phyloP scores from a whole-genome alignment of 805 yeast species.

The Kazachstania kunashirensis region DNA sequence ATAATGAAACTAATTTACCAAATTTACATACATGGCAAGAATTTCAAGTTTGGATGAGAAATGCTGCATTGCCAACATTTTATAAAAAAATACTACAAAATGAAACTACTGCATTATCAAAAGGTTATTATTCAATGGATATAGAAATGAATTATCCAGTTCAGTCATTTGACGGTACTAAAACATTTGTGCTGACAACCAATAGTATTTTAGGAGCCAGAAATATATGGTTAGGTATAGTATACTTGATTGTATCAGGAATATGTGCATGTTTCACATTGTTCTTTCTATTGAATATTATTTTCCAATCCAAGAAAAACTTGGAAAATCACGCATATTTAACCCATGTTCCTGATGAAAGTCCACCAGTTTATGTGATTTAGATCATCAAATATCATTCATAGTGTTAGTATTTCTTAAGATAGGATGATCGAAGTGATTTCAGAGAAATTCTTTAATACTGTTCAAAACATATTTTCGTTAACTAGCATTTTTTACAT shows the following conservation, averaged over 20 bases:
- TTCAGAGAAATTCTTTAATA: too few species aligned
- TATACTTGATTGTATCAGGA: slow-evolving; percentile 80
- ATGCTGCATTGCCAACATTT: slow-evolving; percentile 87
- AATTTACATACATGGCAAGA: slow-evolving; percentile 57
- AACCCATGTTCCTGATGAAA: slow-evolving; percentile 20
- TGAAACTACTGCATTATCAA: slow-evolving; percentile 41
- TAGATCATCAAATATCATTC: too few species aligned
- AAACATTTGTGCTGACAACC: slow-evolving; percentile 71
- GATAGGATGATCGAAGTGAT: too few species aligned
- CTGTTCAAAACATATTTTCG: too few species aligned
- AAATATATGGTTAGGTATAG: slow-evolving; percentile 71
- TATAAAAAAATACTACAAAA: slow-evolving; percentile 73
- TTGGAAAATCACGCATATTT: slow-evolving; percentile 67
- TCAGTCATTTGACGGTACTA: slow-evolving; percentile 72
- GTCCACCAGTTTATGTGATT: too few species aligned
- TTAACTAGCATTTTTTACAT: too few species aligned
- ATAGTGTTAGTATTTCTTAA: too few species aligned
- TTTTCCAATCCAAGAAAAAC: slow-evolving; percentile 70
- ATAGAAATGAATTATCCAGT: slow-evolving; percentile 79
- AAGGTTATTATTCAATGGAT: slow-evolving; percentile 62
- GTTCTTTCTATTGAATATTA: slow-evolving; percentile 67
- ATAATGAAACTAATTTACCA: slow-evolving; percentile 58
- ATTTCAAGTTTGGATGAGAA: slow-evolving; percentile 81
- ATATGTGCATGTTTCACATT: slow-evolving; percentile 60
- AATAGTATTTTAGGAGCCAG: slow-evolving; percentile 81